These are phyloP conservation scores for Metarhizium anisopliae DNA, from an alignment of 2,329 filamentous ascomycete species.

Conservation along the genomic window DNA sequence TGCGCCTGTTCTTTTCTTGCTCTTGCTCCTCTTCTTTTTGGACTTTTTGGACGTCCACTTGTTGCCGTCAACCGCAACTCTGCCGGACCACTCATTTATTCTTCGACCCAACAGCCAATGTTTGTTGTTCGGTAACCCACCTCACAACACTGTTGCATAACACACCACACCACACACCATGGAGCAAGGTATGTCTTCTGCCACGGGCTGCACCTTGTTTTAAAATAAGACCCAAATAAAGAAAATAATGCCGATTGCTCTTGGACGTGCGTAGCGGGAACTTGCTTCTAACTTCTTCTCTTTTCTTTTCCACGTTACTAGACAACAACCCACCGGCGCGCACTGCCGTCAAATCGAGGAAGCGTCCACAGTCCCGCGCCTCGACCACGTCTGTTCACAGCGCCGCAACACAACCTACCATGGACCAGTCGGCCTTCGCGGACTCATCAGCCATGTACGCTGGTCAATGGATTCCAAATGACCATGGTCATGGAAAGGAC, in stretches of 20 bases:
- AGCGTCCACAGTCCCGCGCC: constrained; percentile 44
- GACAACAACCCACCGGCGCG: constrained; percentile 20
- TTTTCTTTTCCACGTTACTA: constrained; percentile 6
- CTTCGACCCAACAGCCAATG: constrained; percentile 20
- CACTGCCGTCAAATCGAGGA: constrained; percentile 32
- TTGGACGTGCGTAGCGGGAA: not conserved
- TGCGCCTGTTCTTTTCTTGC: constrained; percentile 6
- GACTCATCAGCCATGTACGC: constrained; percentile 36
- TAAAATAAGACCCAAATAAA: constrained; percentile 4
- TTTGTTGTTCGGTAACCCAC: constrained; percentile 29
- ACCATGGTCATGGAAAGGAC: constrained; percentile 33
- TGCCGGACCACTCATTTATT: constrained; percentile 8
- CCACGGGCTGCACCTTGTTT: constrained; percentile 7
- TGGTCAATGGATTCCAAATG: constrained; percentile 40
- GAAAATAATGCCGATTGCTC: constrained; percentile 2
- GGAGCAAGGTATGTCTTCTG: constrained; percentile 26
- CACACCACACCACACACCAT: constrained; percentile 18
- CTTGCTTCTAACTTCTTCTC: constrained; percentile 6
- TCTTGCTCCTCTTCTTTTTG: constrained; percentile 1
- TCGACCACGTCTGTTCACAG: constrained; percentile 51
- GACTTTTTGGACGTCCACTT: constrained; percentile 4
- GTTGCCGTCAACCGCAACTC: constrained; percentile 5
- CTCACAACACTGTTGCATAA: constrained; percentile 15
- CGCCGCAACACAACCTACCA: constrained; percentile 39
- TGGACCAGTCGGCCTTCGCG: constrained; percentile 37